These are phyloP conservation scores for Penicillium coprophilum DNA, from an alignment of 495 filamentous ascomycete genomes.

Conservation along the genomic window DNA sequence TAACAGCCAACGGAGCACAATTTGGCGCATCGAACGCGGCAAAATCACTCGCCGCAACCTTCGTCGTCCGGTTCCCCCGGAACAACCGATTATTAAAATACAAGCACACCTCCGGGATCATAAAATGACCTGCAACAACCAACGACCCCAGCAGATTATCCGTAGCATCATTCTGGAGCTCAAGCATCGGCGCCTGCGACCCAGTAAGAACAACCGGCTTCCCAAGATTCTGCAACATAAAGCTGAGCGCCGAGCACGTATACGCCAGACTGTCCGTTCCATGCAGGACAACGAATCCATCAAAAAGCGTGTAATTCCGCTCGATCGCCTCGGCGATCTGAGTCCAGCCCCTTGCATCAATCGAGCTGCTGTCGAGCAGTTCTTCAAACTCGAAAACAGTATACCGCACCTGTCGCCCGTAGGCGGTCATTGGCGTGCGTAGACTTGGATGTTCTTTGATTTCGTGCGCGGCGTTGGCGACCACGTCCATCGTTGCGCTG, in stretches of 20 bases:
- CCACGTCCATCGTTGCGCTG: constrained; percentile 54
- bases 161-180: constrained; percentile 91
- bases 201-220: constrained; percentile 92
- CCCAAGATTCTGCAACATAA: constrained; percentile 90
- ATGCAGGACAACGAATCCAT: constrained; percentile 95
- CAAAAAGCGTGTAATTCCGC: constrained; percentile 85
- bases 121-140: constrained; percentile 93
- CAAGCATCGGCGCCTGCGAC: constrained; percentile 88
- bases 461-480: constrained; percentile 46
- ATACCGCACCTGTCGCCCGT: constrained; percentile 81
- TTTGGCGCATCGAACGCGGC: constrained; percentile 88
- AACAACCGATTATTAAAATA: constrained; percentile 96
- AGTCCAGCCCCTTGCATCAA: constrained; percentile 86
- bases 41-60: constrained; percentile 84
- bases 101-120: constrained; percentile 92
- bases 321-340: constrained; percentile 71
- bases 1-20: constrained; percentile 71
- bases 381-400: constrained; percentile 82
- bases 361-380: constrained; percentile 88
- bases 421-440: constrained; percentile 77
- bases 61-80: constrained; percentile 86
- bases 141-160: constrained; percentile 91
- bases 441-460: constrained; percentile 56
- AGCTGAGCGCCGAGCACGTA: constrained; percentile 86
- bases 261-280: constrained; percentile 94